Evolutionary conservation across 352 stramenopile genomes (phyloP).

Genomic region (Globisporangium lucens): DNA sequence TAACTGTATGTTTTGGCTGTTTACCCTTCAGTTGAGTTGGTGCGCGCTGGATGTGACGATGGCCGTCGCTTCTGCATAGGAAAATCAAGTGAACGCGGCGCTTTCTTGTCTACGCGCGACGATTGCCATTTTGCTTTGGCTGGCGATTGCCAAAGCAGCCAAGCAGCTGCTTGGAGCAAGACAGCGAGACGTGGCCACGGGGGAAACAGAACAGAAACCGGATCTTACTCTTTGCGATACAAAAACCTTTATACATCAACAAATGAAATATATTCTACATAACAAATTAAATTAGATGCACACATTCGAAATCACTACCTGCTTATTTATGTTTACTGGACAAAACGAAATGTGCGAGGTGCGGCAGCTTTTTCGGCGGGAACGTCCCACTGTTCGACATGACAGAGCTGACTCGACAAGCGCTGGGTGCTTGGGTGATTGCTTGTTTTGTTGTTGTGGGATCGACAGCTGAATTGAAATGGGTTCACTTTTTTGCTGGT

Average conservation of each 20-base stretch:
- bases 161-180: neutral
- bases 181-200: neutral
- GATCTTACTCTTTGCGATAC: neutral
- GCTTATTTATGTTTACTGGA: neutral
- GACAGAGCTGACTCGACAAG: neutral
- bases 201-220: neutral
- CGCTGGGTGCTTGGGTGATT: neutral
- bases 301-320: neutral
- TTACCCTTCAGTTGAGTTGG: neutral
- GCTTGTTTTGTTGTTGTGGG: neutral
- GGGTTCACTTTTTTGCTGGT: neutral
- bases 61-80: neutral
- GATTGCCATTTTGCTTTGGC: neutral
- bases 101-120: neutral
- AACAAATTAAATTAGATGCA: too few species aligned
- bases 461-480: neutral
- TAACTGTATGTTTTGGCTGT: neutral
- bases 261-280: too few species aligned
- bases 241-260: neutral
- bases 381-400: neutral
- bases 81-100: neutral
- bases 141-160: neutral
- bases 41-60: neutral
- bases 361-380: neutral
- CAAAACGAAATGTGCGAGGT: neutral